A percentile compares a stretch with the other conserved stretches of the same genome.
Conservation (phyloP, 2,329 filamentous ascomycete genomes). For the Colletotrichum godetiae region DNA sequence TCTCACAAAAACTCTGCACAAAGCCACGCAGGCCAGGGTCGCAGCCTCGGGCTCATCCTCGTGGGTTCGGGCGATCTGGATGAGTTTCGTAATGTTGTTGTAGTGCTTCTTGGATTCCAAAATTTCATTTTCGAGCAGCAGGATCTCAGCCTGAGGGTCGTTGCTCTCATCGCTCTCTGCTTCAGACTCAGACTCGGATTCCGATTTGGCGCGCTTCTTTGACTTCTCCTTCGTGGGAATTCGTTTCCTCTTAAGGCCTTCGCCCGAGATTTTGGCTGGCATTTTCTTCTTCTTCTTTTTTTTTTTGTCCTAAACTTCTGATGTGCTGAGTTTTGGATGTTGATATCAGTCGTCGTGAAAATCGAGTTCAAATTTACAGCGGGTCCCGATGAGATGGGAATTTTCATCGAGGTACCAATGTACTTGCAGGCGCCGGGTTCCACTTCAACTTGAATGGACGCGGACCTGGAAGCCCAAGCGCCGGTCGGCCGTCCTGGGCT, state of each 20-base stretch:
- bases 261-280: constrained; percentile 41
- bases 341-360: constrained; percentile 23
- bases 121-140: constrained; percentile 83
- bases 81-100: constrained; percentile 85
- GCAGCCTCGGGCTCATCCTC: constrained; percentile 65
- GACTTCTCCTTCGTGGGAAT: constrained; percentile 52
- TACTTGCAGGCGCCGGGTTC: neutral
- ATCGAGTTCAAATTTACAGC: constrained; percentile 24
- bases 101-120: constrained; percentile 89
- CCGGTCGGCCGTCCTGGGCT: constrained; percentile 2
- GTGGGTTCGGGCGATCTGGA: constrained; percentile 64
- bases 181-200: constrained; percentile 55
- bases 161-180: constrained; percentile 53
- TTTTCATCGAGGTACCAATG: constrained; percentile 16
- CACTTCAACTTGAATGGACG: neutral
- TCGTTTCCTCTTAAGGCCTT: constrained; percentile 65
- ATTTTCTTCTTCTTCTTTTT: constrained; percentile 39
- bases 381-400: constrained; percentile 23
- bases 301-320: neutral
- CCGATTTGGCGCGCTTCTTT: constrained; percentile 63
- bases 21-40: constrained; percentile 78
- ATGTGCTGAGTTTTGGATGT: neutral
- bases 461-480: constrained; percentile 1
- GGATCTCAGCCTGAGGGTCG: constrained; percentile 72
- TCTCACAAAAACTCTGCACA: constrained; percentile 88